Evolutionary conservation across 2,329 filamentous ascomycete species (phyloP), one percentile per base, ranked within the genome.

Genomic region (Pseudogymnoascus sp.): DNA sequence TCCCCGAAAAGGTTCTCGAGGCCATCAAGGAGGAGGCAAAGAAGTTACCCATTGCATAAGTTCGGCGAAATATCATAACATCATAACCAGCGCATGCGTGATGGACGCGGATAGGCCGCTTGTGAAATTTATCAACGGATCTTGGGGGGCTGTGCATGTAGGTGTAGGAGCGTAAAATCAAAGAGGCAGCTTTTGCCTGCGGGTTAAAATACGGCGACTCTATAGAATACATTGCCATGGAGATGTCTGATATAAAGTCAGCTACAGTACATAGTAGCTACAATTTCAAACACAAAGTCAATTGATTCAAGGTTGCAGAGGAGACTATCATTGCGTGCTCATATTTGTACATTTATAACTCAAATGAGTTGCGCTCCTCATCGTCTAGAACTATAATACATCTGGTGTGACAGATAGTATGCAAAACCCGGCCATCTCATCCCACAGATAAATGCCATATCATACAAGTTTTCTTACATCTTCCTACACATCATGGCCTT

Each of bases 401-500:
- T 34, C 47, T 32, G 47, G 47, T 54, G 47, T 34, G 28, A 54
- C 47, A 54, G 47, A 32, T 54, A 54, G 32, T 54, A 54, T 54
- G 47, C 47, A 54, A 54, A 54, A 54, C 28, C 47, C 6, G 47
- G 47, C 28, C 12, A 54, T 54, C 47, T 12, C 47, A 34, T 20
- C 47, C 47, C 25, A 32, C 28, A 54, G 47, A 54, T 14, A 54
- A 54, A 54, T 54, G 9, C 28, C 47, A 20, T 54, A 54, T 54
- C 47, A 54, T 54, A 54, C 47, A 54, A 54, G 32, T 54, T 54
- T 54, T 54, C 47, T 54, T 54, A 54, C 47, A 54, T 54, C 47
- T 34, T 32, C 28, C 47, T 14, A 16, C 16, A n/a, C 28, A 32
- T 16, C 28, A 54, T 18, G 16, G n/a, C 28, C 47, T 12, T 54